Percentiles rank a stretch among this genome's conserved stretches.
phyloP scores from a whole-genome alignment of 2,329 filamentous ascomycete species.

The Colletotrichum acutatum region DNA sequence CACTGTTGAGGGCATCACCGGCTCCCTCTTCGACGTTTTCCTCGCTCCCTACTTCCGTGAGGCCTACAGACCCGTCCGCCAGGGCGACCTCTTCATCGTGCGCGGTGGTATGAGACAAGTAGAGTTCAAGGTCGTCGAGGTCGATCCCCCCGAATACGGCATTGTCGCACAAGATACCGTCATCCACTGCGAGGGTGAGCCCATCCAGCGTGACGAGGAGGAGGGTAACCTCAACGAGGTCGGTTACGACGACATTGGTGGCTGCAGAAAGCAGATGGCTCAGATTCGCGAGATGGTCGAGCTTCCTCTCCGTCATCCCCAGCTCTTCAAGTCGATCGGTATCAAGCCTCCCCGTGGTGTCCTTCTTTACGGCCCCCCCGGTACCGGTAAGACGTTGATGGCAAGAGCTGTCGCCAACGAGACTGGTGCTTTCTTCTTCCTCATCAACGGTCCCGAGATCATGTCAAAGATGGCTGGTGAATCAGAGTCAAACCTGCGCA shows the following conservation, averaged over 20 bases:
- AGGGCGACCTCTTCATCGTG: conserved; percentile 97
- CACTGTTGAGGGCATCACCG: conserved; percentile 96
- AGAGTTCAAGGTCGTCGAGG: conserved; percentile 99
- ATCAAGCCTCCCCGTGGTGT: conserved; percentile 99
- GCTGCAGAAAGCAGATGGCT: conserved; percentile 99
- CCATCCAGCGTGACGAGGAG: conserved; percentile 96
- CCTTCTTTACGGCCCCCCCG: conserved; percentile 93
- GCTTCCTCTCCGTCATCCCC: conserved; percentile 93
- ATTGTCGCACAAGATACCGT: conserved; percentile 99
- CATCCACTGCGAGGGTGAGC: conserved; percentile 98
- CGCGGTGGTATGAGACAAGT: conserved; percentile 99
- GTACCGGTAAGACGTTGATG: conserved; percentile 99
- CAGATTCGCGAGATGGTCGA: conserved; percentile 99
- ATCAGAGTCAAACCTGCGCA: conserved; percentile 96
- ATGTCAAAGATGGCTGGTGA: conserved; percentile 99
- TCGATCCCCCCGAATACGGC: conserved; percentile 97
- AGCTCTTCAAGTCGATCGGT: conserved; percentile 99
- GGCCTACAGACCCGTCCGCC: conserved; percentile 95
- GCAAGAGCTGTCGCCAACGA: conserved; percentile 98
- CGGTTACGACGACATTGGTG: conserved; percentile 98
- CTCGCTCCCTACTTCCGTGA: conserved; percentile 99
- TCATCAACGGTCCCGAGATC: conserved; percentile 99
- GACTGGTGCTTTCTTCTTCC: conserved; percentile 98
- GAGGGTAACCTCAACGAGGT: conserved; percentile 99
- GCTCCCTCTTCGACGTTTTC: conserved; percentile 98